Evolutionary conservation across 192 early-diverging fungal genomes (phyloP).

Genomic region (Phycomyces blakesleeanus): DNA sequence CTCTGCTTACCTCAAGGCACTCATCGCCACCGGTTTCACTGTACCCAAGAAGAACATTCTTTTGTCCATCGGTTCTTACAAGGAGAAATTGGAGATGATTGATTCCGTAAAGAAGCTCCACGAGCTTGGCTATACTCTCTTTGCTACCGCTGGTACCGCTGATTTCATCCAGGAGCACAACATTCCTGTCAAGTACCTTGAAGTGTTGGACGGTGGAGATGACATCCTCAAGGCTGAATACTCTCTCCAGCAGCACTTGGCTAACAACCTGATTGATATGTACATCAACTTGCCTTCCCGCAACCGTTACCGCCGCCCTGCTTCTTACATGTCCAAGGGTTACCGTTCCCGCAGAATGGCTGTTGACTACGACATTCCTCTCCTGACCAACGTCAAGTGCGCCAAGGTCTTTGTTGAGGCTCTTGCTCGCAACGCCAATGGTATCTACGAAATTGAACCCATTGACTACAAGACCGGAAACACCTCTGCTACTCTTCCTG

Average conservation of each 20-base stretch:
- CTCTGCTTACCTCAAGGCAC: slow-evolving; percentile 95
- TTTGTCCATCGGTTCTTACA: slow-evolving; percentile 95
- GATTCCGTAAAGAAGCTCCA: slow-evolving; percentile 84
- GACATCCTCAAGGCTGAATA: slow-evolving; percentile 77
- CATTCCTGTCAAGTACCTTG: slow-evolving; percentile 88
- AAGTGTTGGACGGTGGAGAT: slow-evolving; percentile 62
- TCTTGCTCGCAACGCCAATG: slow-evolving; percentile 60
- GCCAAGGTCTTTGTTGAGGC: slow-evolving; percentile 98
- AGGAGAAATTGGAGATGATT: slow-evolving; percentile 96
- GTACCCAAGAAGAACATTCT: slow-evolving; percentile 96
- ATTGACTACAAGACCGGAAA: slow-evolving; percentile 92
- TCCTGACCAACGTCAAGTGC: slow-evolving; percentile 99
- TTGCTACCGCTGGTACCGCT: slow-evolving; percentile 94
- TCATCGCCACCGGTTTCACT: slow-evolving; percentile 89
- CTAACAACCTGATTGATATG: slow-evolving; percentile 95
- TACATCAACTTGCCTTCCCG: slow-evolving; percentile 99
- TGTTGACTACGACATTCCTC: slow-evolving; percentile 91
- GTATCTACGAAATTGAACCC: slow-evolving; percentile 60
- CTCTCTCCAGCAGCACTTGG: slow-evolving; percentile 89
- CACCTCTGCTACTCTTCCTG: slow-evolving; percentile 79
- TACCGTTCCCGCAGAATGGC: slow-evolving; percentile 97
- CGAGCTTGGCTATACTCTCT: slow-evolving; percentile 84
- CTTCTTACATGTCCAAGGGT: slow-evolving; percentile 91
- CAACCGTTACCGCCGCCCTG: slow-evolving; percentile 93
- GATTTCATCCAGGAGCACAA: slow-evolving; percentile 96